Percentiles rank a stretch among this genome's conserved stretches.
These are phyloP conservation scores for Zea mays DNA, from an alignment of 176 grass and related monocot species.

Conservation along the genomic window DNA sequence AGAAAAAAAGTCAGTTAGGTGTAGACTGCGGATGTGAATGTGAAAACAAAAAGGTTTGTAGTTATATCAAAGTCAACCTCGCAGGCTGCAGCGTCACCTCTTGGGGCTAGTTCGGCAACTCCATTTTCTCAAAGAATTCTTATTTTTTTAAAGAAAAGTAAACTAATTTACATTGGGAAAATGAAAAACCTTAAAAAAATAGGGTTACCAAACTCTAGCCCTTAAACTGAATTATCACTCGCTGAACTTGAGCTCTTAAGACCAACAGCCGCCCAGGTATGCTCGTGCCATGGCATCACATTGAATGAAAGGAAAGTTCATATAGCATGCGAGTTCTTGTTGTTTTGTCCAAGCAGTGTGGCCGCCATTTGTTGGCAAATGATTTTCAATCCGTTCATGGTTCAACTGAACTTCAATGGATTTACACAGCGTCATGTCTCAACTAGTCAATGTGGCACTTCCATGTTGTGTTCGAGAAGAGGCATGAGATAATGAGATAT, in stretches of 20 bases:
- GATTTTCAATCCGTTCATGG: background rate
- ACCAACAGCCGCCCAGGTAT: background rate
- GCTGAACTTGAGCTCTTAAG: slow-evolving; percentile 36
- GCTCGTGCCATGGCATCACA: background rate
- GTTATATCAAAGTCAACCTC: slow-evolving; percentile 1
- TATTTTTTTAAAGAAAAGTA: too few species aligned
- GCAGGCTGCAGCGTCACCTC: background rate
- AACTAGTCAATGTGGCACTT: background rate
- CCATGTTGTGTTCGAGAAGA: background rate
- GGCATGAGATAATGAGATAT: too few species aligned
- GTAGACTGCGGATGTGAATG: background rate
- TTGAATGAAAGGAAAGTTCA: slow-evolving; percentile 28
- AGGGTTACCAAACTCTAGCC: too few species aligned
- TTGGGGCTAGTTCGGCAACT: too few species aligned
- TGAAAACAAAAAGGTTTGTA: slow-evolving; percentile 10
- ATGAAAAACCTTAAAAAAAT: too few species aligned
- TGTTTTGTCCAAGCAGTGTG: background rate
- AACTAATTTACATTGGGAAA: background rate
- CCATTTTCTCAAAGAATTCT: too few species aligned
- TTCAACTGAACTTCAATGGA: background rate
- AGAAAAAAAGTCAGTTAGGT: background rate
- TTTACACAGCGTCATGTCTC: background rate
- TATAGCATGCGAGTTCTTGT: background rate
- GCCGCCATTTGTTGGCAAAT: background rate
- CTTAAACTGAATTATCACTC: background rate